Conservation (phyloP, 2,329 filamentous ascomycete genomes). For the Diaporthe sp. region DNA sequence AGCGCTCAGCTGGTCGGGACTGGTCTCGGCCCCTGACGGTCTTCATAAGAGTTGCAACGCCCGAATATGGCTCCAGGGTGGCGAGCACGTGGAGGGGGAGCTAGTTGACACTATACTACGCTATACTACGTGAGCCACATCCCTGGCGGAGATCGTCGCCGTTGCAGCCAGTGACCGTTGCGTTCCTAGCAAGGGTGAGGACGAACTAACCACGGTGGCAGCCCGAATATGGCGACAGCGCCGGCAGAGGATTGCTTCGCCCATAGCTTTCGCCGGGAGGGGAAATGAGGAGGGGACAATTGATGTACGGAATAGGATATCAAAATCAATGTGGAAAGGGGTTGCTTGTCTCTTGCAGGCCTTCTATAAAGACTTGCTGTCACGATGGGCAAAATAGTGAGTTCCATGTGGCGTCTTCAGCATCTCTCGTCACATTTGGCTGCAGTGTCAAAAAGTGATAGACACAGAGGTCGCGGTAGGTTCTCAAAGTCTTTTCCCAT, state of each 20-base stretch:
- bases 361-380: constrained; percentile 11
- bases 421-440: constrained; percentile 15
- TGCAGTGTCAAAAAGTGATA: constrained; percentile 18
- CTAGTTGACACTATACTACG: constrained; percentile 25
- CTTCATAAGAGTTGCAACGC: constrained; percentile 8
- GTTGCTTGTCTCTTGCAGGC: not conserved
- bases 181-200: constrained; percentile 11
- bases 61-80: constrained; percentile 7
- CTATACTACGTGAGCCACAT: constrained; percentile 21
- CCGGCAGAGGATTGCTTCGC: constrained; percentile 22
- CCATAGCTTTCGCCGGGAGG: constrained; percentile 1
- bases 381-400: not conserved
- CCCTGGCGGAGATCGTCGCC: constrained; percentile 15
- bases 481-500: not conserved
- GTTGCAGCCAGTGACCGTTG: constrained; percentile 16
- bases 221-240: constrained; percentile 23
- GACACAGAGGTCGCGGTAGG: constrained; percentile 17
- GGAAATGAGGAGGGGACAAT: constrained; percentile 23
- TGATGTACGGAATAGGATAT: constrained; percentile 21
- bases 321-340: constrained; percentile 19
- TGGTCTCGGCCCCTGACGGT: constrained; percentile 10
- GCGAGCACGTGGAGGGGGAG: constrained; percentile 21
- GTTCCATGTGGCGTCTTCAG: not conserved
- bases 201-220: constrained; percentile 10
- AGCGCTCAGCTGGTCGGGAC: not conserved